phyloP scores from a whole-genome alignment of 73 alveolate species.

The Blepharisma japonicum region DNA sequence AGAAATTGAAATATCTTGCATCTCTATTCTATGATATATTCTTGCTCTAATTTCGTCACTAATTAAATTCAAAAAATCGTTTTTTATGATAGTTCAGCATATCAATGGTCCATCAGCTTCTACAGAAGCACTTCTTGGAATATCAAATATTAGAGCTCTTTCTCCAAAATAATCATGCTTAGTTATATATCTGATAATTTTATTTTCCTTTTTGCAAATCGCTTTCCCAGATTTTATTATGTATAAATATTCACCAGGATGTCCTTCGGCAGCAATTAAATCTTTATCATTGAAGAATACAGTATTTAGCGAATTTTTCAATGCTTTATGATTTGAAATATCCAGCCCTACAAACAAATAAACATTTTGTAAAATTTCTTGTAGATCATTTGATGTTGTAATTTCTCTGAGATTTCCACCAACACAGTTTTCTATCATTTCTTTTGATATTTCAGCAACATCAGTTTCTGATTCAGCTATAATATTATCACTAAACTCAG shows the following conservation, averaged over 20 bases:
- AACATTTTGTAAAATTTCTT: slow-evolving; percentile 39
- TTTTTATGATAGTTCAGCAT: slow-evolving; percentile 38
- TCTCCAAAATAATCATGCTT: slow-evolving; percentile 61
- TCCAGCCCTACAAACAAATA: slow-evolving; percentile 39
- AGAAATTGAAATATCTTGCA: slow-evolving; percentile 48
- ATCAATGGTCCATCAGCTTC: slow-evolving; percentile 47
- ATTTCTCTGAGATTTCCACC: slow-evolving; percentile 15
- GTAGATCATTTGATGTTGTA: background rate
- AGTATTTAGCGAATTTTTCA: slow-evolving; percentile 35
- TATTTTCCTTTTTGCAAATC: slow-evolving; percentile 47
- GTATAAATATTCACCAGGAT: slow-evolving; percentile 68
- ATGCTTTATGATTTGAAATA: slow-evolving; percentile 31
- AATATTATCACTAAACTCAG: background rate
- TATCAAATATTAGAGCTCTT: slow-evolving; percentile 44
- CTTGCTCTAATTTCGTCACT: slow-evolving; percentile 33
- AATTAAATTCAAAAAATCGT: slow-evolving; percentile 34
- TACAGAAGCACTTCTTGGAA: slow-evolving; percentile 55
- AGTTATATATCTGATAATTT: slow-evolving; percentile 47
- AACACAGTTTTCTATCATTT: background rate
- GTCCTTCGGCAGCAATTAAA: slow-evolving; percentile 66
- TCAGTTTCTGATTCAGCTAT: slow-evolving; percentile 1
- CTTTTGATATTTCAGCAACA: background rate
- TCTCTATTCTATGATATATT: slow-evolving; percentile 37
- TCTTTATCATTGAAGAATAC: slow-evolving; percentile 42
- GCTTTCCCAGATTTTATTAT: slow-evolving; percentile 68